These are phyloP conservation scores for Leccinum obscurum DNA, from an alignment of 768 basidiomycete species.

Conservation along the genomic window DNA sequence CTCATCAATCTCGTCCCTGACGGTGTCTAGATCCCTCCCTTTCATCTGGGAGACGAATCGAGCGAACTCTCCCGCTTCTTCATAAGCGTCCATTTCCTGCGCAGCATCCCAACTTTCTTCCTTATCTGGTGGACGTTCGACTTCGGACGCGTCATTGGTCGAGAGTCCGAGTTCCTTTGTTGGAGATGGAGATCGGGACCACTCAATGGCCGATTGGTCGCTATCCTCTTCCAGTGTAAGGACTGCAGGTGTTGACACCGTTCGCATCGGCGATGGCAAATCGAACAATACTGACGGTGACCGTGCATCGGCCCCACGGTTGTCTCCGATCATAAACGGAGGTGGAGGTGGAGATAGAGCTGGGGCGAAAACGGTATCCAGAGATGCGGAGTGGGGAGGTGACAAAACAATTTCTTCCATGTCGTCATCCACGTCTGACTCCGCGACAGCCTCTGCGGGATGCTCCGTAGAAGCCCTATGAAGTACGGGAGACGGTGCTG, in stretches of 20 bases:
- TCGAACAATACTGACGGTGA: constrained; percentile 5
- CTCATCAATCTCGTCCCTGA: constrained; percentile 86
- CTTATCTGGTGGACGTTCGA: constrained; percentile 23
- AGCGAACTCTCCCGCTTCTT: constrained; percentile 89
- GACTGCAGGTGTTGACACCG: constrained; percentile 1
- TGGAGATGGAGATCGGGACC: constrained; percentile 44
- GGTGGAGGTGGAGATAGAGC: constrained; percentile 16
- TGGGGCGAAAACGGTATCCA: neutral
- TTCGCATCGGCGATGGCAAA: constrained; percentile 15
- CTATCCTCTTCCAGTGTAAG: constrained; percentile 17
- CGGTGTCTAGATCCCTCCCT: constrained; percentile 77
- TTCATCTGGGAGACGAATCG: constrained; percentile 90
- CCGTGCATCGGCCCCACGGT: constrained; percentile 8
- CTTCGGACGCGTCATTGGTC: constrained; percentile 10
- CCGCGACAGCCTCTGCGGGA: constrained; percentile 5
- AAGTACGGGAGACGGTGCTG: constrained; percentile 4
- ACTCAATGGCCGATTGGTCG: constrained; percentile 31
- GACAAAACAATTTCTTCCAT: constrained; percentile 37
- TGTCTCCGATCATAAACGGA: constrained; percentile 16
- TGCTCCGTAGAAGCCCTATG: neutral
- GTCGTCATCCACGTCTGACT: constrained; percentile 35
- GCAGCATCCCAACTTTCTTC: constrained; percentile 74
- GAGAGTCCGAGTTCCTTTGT: constrained; percentile 3
- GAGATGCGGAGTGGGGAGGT: constrained; percentile 1
- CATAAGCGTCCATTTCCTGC: constrained; percentile 79